A percentile compares a stretch with the other conserved stretches of the same genome.
These are phyloP conservation scores for Chiua sp. DNA, from an alignment of 1,284 basidiomycete species.

Conservation along the genomic window DNA sequence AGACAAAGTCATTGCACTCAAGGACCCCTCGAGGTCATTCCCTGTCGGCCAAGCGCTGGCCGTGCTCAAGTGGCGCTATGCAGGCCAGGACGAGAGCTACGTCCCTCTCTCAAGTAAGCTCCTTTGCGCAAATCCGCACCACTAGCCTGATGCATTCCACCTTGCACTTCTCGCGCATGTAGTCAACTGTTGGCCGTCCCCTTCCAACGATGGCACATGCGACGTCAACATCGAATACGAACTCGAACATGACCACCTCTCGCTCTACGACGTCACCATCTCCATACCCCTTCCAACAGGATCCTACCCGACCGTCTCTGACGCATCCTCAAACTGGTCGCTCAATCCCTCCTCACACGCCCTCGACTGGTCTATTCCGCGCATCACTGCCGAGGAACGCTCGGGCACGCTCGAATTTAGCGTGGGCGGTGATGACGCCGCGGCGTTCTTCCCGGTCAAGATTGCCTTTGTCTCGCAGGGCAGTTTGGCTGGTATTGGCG, in stretches of 20 bases:
- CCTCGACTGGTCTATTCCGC: slow-evolving; percentile 83
- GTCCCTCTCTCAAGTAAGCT: slow-evolving; percentile 88
- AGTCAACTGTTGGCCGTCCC: slow-evolving; percentile 98
- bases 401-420: slow-evolving; percentile 90
- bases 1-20: slow-evolving; percentile 78
- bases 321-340: slow-evolving; percentile 75
- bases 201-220: slow-evolving; percentile 87
- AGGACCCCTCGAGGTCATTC: slow-evolving; percentile 85
- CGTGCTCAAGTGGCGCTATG: slow-evolving; percentile 93
- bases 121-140: not conserved
- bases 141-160: not conserved
- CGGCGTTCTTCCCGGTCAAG: slow-evolving; percentile 92
- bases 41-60: slow-evolving; percentile 88
- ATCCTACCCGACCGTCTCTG: slow-evolving; percentile 85
- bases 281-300: slow-evolving; percentile 91
- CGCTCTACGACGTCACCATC: slow-evolving; percentile 86
- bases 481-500: slow-evolving; percentile 74
- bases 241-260: slow-evolving; percentile 84
- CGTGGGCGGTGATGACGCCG: slow-evolving; percentile 82
- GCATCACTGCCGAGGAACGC: slow-evolving; percentile 62
- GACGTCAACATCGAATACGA: slow-evolving; percentile 98
- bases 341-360: slow-evolving; percentile 81
- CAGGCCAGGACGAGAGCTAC: slow-evolving; percentile 89
- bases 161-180: not conserved
- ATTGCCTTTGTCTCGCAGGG: slow-evolving; percentile 84